A percentile compares a stretch with the other conserved stretches of the same genome.
Conservation (phyloP, 2,329 filamentous ascomycete genomes). For the Macroventuria anomochaeta region DNA sequence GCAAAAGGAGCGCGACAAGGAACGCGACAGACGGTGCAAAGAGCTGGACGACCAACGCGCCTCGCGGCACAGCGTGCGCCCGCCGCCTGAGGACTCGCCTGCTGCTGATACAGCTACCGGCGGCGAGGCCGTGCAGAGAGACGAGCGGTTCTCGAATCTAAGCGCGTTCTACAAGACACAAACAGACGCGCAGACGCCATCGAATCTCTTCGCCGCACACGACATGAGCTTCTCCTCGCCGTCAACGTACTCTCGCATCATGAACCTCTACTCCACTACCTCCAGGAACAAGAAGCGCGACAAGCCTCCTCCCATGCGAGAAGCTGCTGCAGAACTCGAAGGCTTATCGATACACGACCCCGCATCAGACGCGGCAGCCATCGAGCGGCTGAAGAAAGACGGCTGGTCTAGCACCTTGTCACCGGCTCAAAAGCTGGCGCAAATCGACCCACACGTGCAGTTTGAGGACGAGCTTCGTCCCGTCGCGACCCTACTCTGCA, state of each 20-base stretch:
- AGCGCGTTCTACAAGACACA: constrained; percentile 84
- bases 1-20: constrained; percentile 50
- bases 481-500: constrained; percentile 80
- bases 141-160: constrained; percentile 76
- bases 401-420: constrained; percentile 71
- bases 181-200: constrained; percentile 63
- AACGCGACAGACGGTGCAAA: constrained; percentile 44
- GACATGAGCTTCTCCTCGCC: constrained; percentile 73
- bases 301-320: constrained; percentile 77
- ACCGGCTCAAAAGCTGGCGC: constrained; percentile 58
- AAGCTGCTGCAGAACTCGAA: constrained; percentile 73
- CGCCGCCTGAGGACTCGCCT: constrained; percentile 17
- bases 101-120: constrained; percentile 25
- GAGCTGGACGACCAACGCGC: constrained; percentile 36
- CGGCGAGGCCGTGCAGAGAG: constrained; percentile 55
- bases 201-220: constrained; percentile 50
- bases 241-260: constrained; percentile 82
- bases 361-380: constrained; percentile 64
- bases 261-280: constrained; percentile 78
- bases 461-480: constrained; percentile 81
- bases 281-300: constrained; percentile 65
- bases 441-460: constrained; percentile 59
- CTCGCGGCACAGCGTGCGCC: constrained; percentile 14
- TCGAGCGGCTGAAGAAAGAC: constrained; percentile 63
- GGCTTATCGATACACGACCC: constrained; percentile 70